These are phyloP conservation scores for Yarrowia bubula DNA, from an alignment of 805 yeast species.

Conservation along the genomic window DNA sequence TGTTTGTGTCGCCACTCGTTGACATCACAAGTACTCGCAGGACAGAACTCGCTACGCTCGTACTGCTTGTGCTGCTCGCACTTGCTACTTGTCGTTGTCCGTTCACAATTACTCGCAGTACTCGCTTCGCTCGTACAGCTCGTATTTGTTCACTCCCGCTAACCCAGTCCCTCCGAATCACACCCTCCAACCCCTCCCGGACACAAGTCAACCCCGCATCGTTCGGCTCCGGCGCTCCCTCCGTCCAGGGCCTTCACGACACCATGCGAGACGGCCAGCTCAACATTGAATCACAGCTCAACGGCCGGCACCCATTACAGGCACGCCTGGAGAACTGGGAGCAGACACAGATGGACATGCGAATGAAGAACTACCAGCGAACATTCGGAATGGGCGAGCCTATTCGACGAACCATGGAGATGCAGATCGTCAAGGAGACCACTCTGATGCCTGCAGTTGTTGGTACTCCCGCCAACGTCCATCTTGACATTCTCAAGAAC, in stretches of 20 bases:
- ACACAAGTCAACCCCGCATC: constrained; percentile 22
- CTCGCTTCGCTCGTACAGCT: no score
- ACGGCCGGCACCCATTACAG: constrained; percentile 73
- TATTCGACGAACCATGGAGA: constrained; percentile 85
- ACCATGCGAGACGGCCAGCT: constrained; percentile 56
- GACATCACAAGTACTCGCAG: no score
- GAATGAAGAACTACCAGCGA: constrained; percentile 75
- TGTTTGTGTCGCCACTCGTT: no score
- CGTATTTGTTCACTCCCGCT: background rate
- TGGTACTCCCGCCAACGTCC: constrained; percentile 61
- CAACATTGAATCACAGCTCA: constrained; percentile 49
- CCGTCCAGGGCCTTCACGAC: constrained; percentile 60
- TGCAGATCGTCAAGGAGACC: constrained; percentile 64
- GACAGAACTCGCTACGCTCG: no score
- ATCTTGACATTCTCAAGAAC: constrained; percentile 74
- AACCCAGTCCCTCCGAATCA: constrained; percentile 24
- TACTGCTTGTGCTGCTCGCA: no score
- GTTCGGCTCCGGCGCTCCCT: constrained; percentile 44
- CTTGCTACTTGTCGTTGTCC: no score
- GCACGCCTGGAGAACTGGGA: constrained; percentile 78
- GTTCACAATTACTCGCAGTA: background rate
- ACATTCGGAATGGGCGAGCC: constrained; percentile 93
- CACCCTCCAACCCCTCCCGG: constrained; percentile 1
- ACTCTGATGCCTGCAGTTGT: constrained; percentile 65
- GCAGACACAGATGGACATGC: constrained; percentile 62